Evolutionary conservation across 495 filamentous ascomycete species (phyloP), one percentile per base, ranked within the genome.

Genomic region (Penicillium pancosmium): DNA sequence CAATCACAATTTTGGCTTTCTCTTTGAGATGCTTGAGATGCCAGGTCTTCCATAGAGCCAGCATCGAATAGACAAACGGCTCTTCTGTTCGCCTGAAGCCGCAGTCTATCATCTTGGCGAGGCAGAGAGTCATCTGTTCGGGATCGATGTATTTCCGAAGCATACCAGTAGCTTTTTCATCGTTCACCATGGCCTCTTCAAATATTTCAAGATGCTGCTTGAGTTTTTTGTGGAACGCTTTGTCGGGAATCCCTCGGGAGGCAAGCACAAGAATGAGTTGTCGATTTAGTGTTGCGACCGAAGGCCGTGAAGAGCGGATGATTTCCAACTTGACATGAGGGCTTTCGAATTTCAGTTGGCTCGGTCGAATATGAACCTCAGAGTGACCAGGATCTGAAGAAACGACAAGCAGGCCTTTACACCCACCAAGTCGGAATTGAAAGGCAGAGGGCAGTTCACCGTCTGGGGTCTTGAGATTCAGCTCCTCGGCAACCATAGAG

Each of bases 341-440:
- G 0, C 89, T 84, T n/a, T 78, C 70, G 66, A 98, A 99, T 68
- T 99, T 99, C 60, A 88, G 78, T 62, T 99, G 94, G 23, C 89
- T 94, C 23, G 83, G 82, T 3, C 94, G 87, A 50, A 96, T 87
- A 52, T 88, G 84, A 16, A 96, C 81, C 51, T 96, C 82, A 1
- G 74, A 78, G 0, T 78, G 77, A 35, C 69, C 73, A 34, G 82
- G 79, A 7, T 90, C 82, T 3, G 88, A 80, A 64, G 82, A 92
- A 9, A 89, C 73, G 2, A 86, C 86, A 13, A 99, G 79, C 46
- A 99, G 85, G 1, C 94, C 94, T 73, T 99, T 99, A 68, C 85
- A 91, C 15, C 94, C 95, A 15, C 89, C 94, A 58, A 96, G 81
- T 15, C 95, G 89, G 63, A 97, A 96, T 65, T 99, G 94, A 61